Percentiles rank a stretch among this genome's conserved stretches.
Conservation (phyloP, 2,329 filamentous ascomycete species). For the Hortaea werneckii region DNA sequence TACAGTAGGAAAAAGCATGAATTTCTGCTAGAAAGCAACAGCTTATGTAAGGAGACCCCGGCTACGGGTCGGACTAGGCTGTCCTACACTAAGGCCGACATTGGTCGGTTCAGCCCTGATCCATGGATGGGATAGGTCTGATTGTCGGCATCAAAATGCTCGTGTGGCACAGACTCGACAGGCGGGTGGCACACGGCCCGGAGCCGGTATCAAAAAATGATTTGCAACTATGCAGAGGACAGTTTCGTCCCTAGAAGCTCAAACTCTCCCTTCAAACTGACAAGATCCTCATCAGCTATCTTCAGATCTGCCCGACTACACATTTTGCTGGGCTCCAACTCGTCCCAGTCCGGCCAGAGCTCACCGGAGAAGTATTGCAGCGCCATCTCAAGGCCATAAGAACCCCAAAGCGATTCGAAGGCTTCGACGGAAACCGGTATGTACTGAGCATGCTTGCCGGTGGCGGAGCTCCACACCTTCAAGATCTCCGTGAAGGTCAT, state of each 20-base stretch:
- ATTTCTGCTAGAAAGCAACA: no score
- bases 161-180: no score
- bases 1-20: no score
- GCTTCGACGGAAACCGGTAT: conserved; percentile 2
- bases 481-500: conserved; percentile 6
- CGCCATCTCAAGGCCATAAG: conserved; percentile 7
- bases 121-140: no score
- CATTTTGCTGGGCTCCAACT: conserved; percentile 3
- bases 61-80: no score
- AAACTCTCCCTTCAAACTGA: conserved; percentile 5
- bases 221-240: no score
- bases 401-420: conserved; percentile 6
- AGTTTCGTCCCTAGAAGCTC: conserved; percentile 6
- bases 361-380: conserved; percentile 6
- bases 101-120: no score
- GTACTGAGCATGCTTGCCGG: conserved; percentile 4
- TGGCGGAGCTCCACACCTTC: conserved; percentile 7
- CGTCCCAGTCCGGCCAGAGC: conserved; percentile 6
- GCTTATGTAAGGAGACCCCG: no score
- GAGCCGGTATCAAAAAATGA: no score
- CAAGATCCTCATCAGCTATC: conserved; percentile 2
- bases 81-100: no score
- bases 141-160: no score
- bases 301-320: conserved; percentile 6
- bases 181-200: no score